Evolutionary conservation across 345 rosid species (phyloP).

Genomic region (Triadica sebifera): DNA sequence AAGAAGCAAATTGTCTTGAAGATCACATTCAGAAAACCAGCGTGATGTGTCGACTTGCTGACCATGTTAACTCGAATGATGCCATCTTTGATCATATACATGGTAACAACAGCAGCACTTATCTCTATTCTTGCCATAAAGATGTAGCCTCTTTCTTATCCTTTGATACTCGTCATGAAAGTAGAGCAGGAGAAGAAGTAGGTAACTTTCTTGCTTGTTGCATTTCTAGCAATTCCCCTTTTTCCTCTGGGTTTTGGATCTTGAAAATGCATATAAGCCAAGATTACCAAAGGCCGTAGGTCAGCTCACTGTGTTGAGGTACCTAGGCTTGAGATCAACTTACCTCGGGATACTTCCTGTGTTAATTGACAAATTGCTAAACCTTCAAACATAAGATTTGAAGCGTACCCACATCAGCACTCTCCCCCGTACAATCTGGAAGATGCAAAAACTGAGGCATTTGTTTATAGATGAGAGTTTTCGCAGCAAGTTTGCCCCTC

Average conservation of each 20-base stretch:
- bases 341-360: slow-evolving; percentile 16
- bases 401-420: slow-evolving; percentile 10
- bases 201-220: neutral
- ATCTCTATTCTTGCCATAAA: neutral
- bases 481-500: slow-evolving; percentile 1
- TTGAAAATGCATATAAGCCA: neutral
- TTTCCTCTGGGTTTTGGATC: neutral
- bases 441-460: slow-evolving; percentile 14
- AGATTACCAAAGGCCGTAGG: neutral
- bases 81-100: neutral
- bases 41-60: no score
- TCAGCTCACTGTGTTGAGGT: neutral
- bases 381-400: slow-evolving; percentile 19
- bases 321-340: slow-evolving; percentile 15
- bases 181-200: neutral
- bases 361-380: neutral
- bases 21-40: no score
- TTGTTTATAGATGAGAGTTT: slow-evolving; percentile 8
- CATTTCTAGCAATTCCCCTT: neutral
- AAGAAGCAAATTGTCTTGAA: no score
- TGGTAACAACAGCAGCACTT: neutral
- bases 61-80: neutral
- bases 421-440: slow-evolving; percentile 8
- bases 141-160: neutral
- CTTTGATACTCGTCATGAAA: neutral